Conservation (phyloP, 2,329 filamentous ascomycete genomes). For the Ampelomyces quisqualis region DNA sequence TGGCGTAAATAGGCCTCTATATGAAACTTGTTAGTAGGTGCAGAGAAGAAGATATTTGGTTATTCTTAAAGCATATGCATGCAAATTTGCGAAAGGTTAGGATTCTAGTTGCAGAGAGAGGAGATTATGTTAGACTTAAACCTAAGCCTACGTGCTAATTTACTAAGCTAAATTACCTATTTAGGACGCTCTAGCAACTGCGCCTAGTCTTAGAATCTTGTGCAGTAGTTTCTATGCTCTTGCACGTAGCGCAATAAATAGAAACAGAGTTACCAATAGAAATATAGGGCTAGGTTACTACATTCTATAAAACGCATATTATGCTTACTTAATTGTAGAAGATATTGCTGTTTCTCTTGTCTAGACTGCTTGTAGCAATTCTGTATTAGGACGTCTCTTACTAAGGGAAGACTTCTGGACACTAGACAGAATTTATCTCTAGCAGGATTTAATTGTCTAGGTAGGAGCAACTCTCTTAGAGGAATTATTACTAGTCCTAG, state of each 20-base stretch:
- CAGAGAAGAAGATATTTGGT: slow-evolving; percentile 1
- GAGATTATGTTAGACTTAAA: slow-evolving; percentile 7
- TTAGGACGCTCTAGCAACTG: not conserved
- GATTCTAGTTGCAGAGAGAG: slow-evolving; percentile 5
- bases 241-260: slow-evolving; percentile 4
- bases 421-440: slow-evolving; percentile 5
- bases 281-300: slow-evolving; percentile 1
- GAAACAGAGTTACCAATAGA: slow-evolving; percentile 15
- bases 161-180: slow-evolving; percentile 2
- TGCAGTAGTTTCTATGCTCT: not conserved
- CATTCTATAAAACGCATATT: slow-evolving; percentile 5
- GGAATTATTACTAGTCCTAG: slow-evolving; percentile 10
- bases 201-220: not conserved
- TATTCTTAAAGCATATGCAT: slow-evolving; percentile 6
- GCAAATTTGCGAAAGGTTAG: slow-evolving; percentile 4
- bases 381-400: slow-evolving; percentile 12
- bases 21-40: slow-evolving; percentile 1
- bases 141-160: slow-evolving; percentile 2
- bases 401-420: slow-evolving; percentile 5
- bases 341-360: not conserved
- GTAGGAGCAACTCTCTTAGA: slow-evolving; percentile 8
- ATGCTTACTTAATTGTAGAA: slow-evolving; percentile 8
- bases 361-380: not conserved
- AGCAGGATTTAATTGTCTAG: slow-evolving; percentile 3
- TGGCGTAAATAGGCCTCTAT: slow-evolving; percentile 2